A percentile compares a stretch with the other conserved stretches of the same genome.
Evolutionary conservation across 148 eudicot species (phyloP).

Genomic region (Gaultheria prostrata): DNA sequence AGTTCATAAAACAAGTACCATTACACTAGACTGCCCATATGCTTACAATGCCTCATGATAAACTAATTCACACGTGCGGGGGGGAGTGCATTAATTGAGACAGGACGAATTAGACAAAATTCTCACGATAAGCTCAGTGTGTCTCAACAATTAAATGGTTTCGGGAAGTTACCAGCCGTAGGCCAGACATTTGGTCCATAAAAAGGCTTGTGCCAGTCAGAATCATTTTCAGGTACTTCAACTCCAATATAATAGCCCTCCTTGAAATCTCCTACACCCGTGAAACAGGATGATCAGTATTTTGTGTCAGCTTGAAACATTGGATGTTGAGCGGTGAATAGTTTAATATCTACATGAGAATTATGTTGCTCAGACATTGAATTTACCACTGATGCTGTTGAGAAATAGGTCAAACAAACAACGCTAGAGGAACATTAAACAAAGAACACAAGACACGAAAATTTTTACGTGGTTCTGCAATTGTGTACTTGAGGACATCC

Average conservation of each 20-base stretch:
- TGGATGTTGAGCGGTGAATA: not conserved
- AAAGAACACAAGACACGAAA: too few species aligned
- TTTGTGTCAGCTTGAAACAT: not conserved
- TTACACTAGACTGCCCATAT: not conserved
- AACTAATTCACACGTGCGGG: not conserved
- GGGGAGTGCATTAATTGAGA: not conserved
- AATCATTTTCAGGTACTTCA: conserved; percentile 78
- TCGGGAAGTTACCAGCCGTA: conserved; percentile 48
- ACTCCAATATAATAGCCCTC: conserved; percentile 93
- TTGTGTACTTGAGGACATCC: too few species aligned
- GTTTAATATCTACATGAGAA: not conserved
- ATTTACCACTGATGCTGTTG: too few species aligned
- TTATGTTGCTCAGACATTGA: not conserved
- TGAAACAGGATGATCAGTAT: conserved; percentile 22
- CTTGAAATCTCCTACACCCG: conserved; percentile 73
- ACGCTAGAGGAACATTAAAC: too few species aligned
- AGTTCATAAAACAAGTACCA: not conserved
- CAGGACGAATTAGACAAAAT: not conserved
- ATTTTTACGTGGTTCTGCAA: too few species aligned
- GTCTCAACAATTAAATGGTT: not conserved
- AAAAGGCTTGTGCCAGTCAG: conserved; percentile 68
- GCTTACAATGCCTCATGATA: not conserved
- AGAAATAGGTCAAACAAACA: too few species aligned
- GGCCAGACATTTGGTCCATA: conserved; percentile 91
- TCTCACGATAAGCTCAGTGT: not conserved